phyloP scores from a whole-genome alignment of 2,329 filamentous ascomycete species.

The Trichoderma asperellum region DNA sequence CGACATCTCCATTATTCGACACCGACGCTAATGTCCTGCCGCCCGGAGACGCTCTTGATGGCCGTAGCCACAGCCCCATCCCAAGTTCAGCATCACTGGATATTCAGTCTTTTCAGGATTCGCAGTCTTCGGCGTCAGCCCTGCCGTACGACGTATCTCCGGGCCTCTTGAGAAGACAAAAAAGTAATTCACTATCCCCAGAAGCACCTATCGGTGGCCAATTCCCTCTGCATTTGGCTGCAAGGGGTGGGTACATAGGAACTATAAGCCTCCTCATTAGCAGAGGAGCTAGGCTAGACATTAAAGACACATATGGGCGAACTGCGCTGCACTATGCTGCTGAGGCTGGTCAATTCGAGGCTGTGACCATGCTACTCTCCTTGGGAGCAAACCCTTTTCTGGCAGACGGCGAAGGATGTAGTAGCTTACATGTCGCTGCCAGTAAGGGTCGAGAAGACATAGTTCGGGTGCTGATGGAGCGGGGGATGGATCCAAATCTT shows the following conservation, averaged over 20 bases:
- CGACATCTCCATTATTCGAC: slow-evolving; percentile 15
- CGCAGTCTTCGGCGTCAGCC: slow-evolving; percentile 10
- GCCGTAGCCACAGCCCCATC: slow-evolving; percentile 15
- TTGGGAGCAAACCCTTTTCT: slow-evolving; percentile 21
- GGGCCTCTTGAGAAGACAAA: slow-evolving; percentile 1
- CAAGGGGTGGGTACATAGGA: slow-evolving; percentile 17
- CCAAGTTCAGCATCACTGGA: slow-evolving; percentile 11
- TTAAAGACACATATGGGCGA: slow-evolving; percentile 19
- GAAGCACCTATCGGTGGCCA: slow-evolving; percentile 14
- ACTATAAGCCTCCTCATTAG: slow-evolving; percentile 21
- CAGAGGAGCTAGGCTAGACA: slow-evolving; percentile 15
- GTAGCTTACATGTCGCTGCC: slow-evolving; percentile 17
- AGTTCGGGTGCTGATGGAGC: slow-evolving; percentile 23
- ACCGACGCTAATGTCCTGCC: slow-evolving; percentile 7
- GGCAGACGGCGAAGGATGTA: slow-evolving; percentile 15
- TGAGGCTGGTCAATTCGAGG: slow-evolving; percentile 22
- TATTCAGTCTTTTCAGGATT: slow-evolving; percentile 18
- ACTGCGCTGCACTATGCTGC: slow-evolving; percentile 24
- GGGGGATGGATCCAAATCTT: slow-evolving; percentile 22
- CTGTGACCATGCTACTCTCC: slow-evolving; percentile 15
- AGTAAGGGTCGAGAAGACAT: slow-evolving; percentile 21
- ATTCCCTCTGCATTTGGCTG: slow-evolving; percentile 22
- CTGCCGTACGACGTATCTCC: slow-evolving; percentile 15
- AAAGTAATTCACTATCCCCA: neutral
- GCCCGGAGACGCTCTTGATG: slow-evolving; percentile 8